Percentiles rank a stretch among this genome's conserved stretches.
Conservation (phyloP, 495 filamentous ascomycete genomes). For the Tuber borchii region DNA sequence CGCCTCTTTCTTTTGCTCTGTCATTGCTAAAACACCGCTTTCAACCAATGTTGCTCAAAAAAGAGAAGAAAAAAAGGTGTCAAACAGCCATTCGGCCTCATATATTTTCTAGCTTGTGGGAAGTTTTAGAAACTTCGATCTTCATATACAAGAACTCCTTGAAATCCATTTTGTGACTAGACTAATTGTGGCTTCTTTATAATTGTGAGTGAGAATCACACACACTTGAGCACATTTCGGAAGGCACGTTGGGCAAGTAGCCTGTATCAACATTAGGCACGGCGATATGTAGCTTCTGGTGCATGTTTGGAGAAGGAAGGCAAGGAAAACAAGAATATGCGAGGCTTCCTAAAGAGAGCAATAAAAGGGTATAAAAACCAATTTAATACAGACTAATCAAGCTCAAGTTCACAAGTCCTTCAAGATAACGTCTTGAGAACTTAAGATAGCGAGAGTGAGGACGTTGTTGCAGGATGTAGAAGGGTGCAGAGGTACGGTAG, state of each 20-base stretch:
- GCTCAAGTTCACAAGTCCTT: too few species aligned
- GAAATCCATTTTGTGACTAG: not conserved
- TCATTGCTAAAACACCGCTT: not conserved
- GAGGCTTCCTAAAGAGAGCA: not conserved
- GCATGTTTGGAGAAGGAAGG: not conserved
- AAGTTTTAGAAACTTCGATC: not conserved
- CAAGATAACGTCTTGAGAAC: too few species aligned
- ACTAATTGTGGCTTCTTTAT: not conserved
- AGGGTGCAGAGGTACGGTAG: constrained; percentile 56
- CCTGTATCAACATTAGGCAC: not conserved
- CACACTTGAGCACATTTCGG: not conserved
- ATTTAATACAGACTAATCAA: not conserved
- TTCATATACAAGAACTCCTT: not conserved
- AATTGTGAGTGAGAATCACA: not conserved
- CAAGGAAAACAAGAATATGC: not conserved
- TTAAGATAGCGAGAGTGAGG: constrained; percentile 55
- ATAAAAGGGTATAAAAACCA: not conserved
- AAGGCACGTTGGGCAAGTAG: not conserved
- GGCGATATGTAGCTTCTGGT: not conserved
- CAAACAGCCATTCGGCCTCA: not conserved
- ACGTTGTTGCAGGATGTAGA: constrained; percentile 63
- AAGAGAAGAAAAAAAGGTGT: not conserved
- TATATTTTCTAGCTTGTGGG: not conserved
- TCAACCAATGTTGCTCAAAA: not conserved
- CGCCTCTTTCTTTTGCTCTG: not conserved